phyloP scores from a whole-genome alignment of 805 yeast species.

The Phaffomyces thermotolerans region DNA sequence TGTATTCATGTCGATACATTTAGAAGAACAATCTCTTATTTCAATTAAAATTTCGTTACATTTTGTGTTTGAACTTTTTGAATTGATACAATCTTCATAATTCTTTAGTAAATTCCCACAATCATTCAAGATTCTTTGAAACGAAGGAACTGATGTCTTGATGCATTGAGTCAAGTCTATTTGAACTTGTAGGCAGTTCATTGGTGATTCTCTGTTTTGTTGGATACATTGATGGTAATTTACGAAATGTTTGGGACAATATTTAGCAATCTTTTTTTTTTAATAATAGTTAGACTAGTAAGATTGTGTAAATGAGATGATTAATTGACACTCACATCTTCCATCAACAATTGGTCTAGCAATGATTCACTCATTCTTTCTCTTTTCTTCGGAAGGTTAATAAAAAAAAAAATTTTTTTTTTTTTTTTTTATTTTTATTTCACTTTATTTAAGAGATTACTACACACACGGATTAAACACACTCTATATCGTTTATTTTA shows the following conservation, averaged over 20 bases:
- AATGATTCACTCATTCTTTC: no score
- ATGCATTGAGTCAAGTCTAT: constrained; percentile 55
- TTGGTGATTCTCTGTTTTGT: constrained; percentile 43
- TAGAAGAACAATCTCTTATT: constrained; percentile 59
- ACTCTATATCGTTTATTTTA: no score
- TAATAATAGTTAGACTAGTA: no score
- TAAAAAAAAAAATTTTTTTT: no score
- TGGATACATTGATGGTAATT: constrained; percentile 69
- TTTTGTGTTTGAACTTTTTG: constrained; percentile 33
- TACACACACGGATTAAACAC: no score
- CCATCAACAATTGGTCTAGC: constrained; percentile 67
- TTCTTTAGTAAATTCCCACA: constrained; percentile 52
- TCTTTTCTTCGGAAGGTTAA: no score
- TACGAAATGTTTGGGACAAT: constrained; percentile 68
- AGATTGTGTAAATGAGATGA: no score
- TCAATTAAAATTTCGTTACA: constrained; percentile 48
- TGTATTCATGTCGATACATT: constrained; percentile 25
- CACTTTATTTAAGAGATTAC: no score
- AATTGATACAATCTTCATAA: constrained; percentile 60
- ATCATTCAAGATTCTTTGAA: constrained; percentile 55
- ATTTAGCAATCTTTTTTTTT: constrained; percentile 56
- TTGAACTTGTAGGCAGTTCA: constrained; percentile 51
- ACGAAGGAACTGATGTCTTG: constrained; percentile 56
- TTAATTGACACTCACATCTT: constrained; percentile 50
- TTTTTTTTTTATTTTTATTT: no score